These are phyloP conservation scores for Capsella bursapastoris DNA, from an alignment of 345 rosid genomes.

Conservation along the genomic window DNA sequence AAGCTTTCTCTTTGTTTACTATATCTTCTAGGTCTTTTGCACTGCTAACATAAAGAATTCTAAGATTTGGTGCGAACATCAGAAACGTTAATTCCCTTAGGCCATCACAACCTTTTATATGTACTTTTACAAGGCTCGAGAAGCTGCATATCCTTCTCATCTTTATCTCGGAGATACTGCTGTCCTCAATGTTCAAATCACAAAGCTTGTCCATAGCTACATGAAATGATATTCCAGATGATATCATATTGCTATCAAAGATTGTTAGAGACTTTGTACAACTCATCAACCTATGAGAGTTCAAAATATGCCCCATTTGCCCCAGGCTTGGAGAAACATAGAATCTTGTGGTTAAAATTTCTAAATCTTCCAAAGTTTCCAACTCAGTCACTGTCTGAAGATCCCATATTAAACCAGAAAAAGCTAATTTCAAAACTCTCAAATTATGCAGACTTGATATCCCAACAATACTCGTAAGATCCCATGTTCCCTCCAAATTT, in stretches of 20 bases:
- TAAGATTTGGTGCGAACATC: conserved; percentile 30
- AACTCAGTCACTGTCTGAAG: neutral
- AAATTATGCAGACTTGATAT: conserved; percentile 3
- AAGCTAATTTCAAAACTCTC: neutral
- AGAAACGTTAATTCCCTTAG: conserved; percentile 30
- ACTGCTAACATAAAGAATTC: fast-evolving
- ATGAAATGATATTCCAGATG: neutral
- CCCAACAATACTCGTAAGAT: neutral
- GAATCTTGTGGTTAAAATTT: neutral
- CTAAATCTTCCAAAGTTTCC: neutral
- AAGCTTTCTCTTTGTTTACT: conserved; percentile 34
- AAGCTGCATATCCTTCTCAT: neutral
- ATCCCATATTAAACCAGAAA: neutral
- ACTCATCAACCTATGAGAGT: conserved; percentile 8
- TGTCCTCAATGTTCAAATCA: fast-evolving
- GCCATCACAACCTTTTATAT: fast-evolving
- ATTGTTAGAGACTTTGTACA: neutral
- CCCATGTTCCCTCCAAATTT: fast-evolving
- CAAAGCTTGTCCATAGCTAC: neutral
- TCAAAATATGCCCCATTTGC: neutral
- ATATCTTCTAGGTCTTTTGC: neutral
- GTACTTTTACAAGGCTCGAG: neutral
- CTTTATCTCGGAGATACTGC: conserved; percentile 4
- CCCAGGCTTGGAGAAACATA: fast-evolving
- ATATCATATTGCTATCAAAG: neutral